Evolutionary conservation across 495 filamentous ascomycete species (phyloP).

Genomic region (Penicillium bialowiezense): DNA sequence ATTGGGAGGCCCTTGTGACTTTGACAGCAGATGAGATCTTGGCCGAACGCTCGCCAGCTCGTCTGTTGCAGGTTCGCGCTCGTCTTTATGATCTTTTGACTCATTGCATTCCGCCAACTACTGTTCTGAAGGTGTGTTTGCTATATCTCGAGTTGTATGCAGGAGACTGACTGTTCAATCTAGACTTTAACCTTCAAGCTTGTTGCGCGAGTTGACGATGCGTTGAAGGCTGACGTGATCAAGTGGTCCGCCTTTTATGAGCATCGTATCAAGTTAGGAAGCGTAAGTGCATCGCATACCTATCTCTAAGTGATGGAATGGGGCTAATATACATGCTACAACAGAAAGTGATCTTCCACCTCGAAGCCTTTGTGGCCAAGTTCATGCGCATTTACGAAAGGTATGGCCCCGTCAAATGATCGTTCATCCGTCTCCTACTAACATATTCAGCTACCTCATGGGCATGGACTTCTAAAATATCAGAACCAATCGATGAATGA

Average conservation of each 20-base stretch:
- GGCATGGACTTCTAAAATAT: slow-evolving; percentile 70
- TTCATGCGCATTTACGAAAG: slow-evolving; percentile 94
- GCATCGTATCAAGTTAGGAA: slow-evolving; percentile 85
- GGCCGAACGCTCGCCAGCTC: slow-evolving; percentile 81
- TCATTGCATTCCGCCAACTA: slow-evolving; percentile 93
- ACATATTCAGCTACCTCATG: slow-evolving; percentile 69
- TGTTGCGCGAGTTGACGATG: slow-evolving; percentile 80
- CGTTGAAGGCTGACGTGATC: slow-evolving; percentile 85
- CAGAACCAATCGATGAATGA: slow-evolving; percentile 29
- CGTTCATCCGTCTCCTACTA: slow-evolving; percentile 9
- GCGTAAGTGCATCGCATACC: slow-evolving; percentile 45
- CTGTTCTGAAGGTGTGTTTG: slow-evolving; percentile 70
- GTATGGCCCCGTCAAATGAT: slow-evolving; percentile 30
- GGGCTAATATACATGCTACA: slow-evolving; percentile 16
- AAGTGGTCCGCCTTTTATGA: slow-evolving; percentile 97
- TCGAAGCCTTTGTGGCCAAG: slow-evolving; percentile 97
- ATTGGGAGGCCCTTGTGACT: slow-evolving; percentile 89
- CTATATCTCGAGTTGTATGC: neutral
- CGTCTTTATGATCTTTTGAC: slow-evolving; percentile 94
- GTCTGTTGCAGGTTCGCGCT: slow-evolving; percentile 80
- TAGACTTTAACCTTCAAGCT: slow-evolving; percentile 87
- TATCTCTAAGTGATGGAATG: no score
- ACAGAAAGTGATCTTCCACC: slow-evolving; percentile 92
- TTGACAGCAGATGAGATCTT: slow-evolving; percentile 90
- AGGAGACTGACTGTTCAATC: slow-evolving; percentile 1